Evolutionary conservation across 306 rosid species (phyloP).

Genomic region (Lathyrus sativus): DNA sequence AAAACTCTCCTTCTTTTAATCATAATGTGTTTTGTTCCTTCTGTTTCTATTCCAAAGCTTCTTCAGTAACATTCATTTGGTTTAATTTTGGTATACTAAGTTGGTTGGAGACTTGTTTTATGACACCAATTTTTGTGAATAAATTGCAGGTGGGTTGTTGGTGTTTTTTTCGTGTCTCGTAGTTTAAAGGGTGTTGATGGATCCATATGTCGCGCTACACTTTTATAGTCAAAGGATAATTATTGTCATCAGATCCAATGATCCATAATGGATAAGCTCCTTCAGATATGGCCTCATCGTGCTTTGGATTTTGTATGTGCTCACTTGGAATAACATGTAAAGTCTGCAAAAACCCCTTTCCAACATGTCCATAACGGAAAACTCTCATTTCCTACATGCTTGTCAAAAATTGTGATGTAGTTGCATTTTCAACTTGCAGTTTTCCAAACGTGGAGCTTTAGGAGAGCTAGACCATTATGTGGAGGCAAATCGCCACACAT

Average conservation of each 20-base stretch:
- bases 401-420: conserved; percentile 50
- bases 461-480: conserved; percentile 55
- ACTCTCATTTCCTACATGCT: conserved; percentile 51
- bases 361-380: conserved; percentile 80
- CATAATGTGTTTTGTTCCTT: too few relatives aligned
- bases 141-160: too few relatives aligned
- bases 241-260: conserved; percentile 88
- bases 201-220: conserved; percentile 88
- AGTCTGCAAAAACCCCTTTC: conserved; percentile 61
- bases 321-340: conserved; percentile 52
- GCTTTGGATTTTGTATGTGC: conserved; percentile 41
- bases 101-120: too few relatives aligned
- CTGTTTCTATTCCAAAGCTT: too few relatives aligned
- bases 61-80: too few relatives aligned
- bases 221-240: conserved; percentile 81
- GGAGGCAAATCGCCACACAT: too few relatives aligned
- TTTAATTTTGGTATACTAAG: too few relatives aligned
- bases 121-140: too few relatives aligned
- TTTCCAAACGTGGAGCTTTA: conserved; percentile 81
- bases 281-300: conserved; percentile 44
- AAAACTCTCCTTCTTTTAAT: too few relatives aligned
- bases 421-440: conserved; percentile 59
- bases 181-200: conserved; percentile 88
- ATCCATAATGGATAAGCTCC: conserved; percentile 70
- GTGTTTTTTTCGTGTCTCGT: too few relatives aligned